Evolutionary conservation across 805 yeast species (phyloP).

Genomic region (Debaryomyces castellii): DNA sequence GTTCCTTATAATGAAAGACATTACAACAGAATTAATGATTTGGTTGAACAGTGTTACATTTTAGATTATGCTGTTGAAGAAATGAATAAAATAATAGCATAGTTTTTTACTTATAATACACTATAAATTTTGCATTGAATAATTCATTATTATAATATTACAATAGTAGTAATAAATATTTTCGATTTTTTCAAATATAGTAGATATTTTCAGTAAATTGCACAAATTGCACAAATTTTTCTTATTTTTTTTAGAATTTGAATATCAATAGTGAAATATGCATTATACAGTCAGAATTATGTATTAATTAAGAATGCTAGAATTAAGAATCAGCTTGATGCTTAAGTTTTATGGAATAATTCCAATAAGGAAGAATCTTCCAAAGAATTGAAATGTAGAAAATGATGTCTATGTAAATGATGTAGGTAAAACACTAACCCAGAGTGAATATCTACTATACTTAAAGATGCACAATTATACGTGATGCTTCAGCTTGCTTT

Average conservation of each 20-base stretch:
- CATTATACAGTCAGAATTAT: not conserved
- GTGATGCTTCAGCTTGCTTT: not conserved
- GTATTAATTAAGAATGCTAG: not conserved
- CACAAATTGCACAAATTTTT: too few relatives aligned
- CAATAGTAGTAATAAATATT: not conserved
- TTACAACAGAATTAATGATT: conserved; percentile 67
- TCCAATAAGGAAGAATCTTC: not conserved
- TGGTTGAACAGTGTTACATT: conserved; percentile 82
- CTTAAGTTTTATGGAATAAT: not conserved
- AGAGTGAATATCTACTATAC: not conserved
- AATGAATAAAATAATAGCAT: conserved; percentile 45
- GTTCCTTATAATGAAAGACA: conserved; percentile 91
- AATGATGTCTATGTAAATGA: not conserved
- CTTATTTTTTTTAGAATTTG: too few relatives aligned
- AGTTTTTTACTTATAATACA: not conserved
- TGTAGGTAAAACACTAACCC: not conserved
- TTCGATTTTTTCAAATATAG: too few relatives aligned
- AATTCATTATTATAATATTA: conserved; percentile 1
- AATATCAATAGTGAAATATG: too few relatives aligned
- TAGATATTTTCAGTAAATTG: too few relatives aligned
- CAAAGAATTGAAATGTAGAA: not conserved
- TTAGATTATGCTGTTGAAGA: conserved; percentile 82
- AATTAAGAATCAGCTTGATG: not conserved
- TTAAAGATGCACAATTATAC: not conserved
- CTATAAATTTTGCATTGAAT: not conserved